phyloP scores from a whole-genome alignment of 1,284 basidiomycete species.

The Puccinia polysora region DNA sequence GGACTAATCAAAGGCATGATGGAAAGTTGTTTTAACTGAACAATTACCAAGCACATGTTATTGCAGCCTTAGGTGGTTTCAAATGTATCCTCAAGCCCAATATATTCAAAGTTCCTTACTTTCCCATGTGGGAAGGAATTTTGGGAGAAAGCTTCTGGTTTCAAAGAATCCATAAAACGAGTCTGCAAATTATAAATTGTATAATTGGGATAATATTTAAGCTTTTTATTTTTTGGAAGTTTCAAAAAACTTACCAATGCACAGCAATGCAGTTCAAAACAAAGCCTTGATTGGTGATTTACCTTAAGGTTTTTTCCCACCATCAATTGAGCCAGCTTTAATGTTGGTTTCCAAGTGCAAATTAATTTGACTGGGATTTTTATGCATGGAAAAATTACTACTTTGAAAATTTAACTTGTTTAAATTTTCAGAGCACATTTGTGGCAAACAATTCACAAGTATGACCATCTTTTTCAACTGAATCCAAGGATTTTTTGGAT shows the following conservation, averaged over 20 bases:
- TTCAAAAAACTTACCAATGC: slow-evolving; percentile 75
- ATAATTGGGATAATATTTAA: background rate
- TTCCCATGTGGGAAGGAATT: slow-evolving; percentile 59
- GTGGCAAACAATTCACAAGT: slow-evolving; percentile 86
- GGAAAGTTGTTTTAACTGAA: no score
- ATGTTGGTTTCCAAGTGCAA: no score
- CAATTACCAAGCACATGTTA: no score
- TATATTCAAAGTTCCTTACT: slow-evolving; percentile 86
- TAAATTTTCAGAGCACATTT: slow-evolving; percentile 99
- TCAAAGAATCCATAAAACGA: slow-evolving; percentile 72
- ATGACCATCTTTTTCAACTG: slow-evolving; percentile 88
- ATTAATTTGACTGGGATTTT: no score
- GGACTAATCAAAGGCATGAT: no score
- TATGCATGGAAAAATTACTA: slow-evolving; percentile 97
- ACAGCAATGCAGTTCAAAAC: slow-evolving; percentile 90
- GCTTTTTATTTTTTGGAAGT: no score
- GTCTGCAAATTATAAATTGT: background rate
- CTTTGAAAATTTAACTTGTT: slow-evolving; percentile 93
- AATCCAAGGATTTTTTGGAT: slow-evolving; percentile 91
- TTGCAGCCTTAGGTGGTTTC: slow-evolving; percentile 92
- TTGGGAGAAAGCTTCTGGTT: slow-evolving; percentile 70
- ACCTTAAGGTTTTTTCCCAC: slow-evolving; percentile 99
- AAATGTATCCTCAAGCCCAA: slow-evolving; percentile 97
- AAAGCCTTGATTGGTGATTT: slow-evolving; percentile 99
- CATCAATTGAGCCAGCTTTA: slow-evolving; percentile 96